Evolutionary conservation across 768 basidiomycete genomes (phyloP).

Genomic region (Lentinula aciculospora): DNA sequence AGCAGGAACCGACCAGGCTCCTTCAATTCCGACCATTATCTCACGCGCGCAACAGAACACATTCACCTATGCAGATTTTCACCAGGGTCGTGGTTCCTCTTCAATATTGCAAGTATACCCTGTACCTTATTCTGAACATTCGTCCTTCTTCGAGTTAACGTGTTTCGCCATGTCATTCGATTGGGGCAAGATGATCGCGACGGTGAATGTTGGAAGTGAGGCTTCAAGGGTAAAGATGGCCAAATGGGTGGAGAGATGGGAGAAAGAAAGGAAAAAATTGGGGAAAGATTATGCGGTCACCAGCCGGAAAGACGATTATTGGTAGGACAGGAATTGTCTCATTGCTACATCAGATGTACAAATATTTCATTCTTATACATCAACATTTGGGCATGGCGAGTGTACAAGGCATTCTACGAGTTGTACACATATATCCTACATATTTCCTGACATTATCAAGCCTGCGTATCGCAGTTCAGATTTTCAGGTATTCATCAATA

Average conservation of each 20-base stretch:
- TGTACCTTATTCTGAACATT: conserved; percentile 93
- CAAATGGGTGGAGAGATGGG: conserved; percentile 88
- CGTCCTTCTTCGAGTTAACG: conserved; percentile 91
- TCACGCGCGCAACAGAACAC: conserved; percentile 48
- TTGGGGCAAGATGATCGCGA: conserved; percentile 90
- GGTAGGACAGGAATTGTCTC: conserved; percentile 27
- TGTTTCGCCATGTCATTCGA: conserved; percentile 89
- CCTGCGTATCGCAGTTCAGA: too few species aligned
- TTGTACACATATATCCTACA: background rate
- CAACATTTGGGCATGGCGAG: too few species aligned
- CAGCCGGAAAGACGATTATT: conserved; percentile 41
- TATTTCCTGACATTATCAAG: too few species aligned
- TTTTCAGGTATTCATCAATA: background rate
- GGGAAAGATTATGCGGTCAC: conserved; percentile 30
- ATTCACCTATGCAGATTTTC: conserved; percentile 68
- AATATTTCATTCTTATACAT: too few species aligned
- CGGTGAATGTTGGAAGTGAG: conserved; percentile 82
- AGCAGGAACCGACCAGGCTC: conserved; percentile 53
- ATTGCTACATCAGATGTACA: too few species aligned
- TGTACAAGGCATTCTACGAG: too few species aligned
- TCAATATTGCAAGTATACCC: conserved; percentile 68
- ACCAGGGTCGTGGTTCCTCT: conserved; percentile 67
- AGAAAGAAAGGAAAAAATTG: conserved; percentile 65
- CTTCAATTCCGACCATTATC: conserved; percentile 67
- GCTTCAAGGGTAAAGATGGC: conserved; percentile 77